phyloP scores from a whole-genome alignment of 768 basidiomycete genomes.

The Xerocomellus amylosporus region DNA sequence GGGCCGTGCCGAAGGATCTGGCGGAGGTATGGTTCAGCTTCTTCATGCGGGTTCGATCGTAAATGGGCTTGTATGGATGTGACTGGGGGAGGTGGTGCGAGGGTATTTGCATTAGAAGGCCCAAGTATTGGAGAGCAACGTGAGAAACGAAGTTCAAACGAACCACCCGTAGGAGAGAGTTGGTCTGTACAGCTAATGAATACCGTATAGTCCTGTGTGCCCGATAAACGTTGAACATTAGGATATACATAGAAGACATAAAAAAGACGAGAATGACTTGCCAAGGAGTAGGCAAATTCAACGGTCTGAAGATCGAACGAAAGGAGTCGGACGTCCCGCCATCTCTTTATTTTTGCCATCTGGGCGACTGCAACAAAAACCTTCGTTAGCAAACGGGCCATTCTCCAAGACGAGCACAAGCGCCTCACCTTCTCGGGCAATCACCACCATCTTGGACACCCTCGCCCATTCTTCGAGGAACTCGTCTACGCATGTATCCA shows the following conservation, averaged over 20 bases:
- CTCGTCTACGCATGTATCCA: conserved; percentile 85
- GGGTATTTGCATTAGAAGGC: conserved; percentile 14
- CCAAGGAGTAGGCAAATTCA: conserved; percentile 78
- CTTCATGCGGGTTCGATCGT: conserved; percentile 70
- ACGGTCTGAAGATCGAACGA: conserved; percentile 92
- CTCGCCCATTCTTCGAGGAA: conserved; percentile 92
- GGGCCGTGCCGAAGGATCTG: conserved; percentile 67
- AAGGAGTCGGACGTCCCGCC: conserved; percentile 75
- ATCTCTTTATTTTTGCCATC: conserved; percentile 70
- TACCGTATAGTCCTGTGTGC: conserved; percentile 64
- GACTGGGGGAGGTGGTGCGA: conserved; percentile 28
- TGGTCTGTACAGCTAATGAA: conserved; percentile 79
- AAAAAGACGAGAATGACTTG: conserved; percentile 25
- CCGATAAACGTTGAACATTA: not conserved
- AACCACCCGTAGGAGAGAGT: conserved; percentile 62
- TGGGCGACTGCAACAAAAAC: conserved; percentile 58
- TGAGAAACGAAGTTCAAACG: conserved; percentile 72
- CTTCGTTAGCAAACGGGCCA: not conserved
- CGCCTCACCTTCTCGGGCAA: conserved; percentile 78
- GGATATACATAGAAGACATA: not conserved
- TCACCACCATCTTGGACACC: conserved; percentile 91
- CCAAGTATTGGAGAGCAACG: conserved; percentile 34
- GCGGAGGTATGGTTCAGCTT: conserved; percentile 73
- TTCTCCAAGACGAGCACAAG: not conserved
- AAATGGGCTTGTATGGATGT: conserved; percentile 28